Conservation (phyloP, 2,329 filamentous ascomycete species). For the Pseudogymnoascus sp. region DNA sequence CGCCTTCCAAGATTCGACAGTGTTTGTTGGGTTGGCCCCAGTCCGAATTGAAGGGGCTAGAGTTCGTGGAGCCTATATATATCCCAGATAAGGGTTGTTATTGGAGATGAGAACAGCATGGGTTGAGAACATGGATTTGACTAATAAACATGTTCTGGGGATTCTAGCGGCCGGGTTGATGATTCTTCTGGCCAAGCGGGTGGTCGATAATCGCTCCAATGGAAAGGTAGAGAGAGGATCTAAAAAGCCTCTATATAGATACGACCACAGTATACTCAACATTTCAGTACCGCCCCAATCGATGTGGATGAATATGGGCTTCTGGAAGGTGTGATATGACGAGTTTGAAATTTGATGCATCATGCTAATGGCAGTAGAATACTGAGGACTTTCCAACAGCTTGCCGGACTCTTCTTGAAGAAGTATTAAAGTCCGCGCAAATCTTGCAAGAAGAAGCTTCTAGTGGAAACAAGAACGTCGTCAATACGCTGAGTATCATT, state of each 20-base stretch:
- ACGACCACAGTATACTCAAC: constrained; percentile 16
- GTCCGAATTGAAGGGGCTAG: neutral
- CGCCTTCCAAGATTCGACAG: neutral
- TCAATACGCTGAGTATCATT: constrained; percentile 12
- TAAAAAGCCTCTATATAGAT: constrained; percentile 13
- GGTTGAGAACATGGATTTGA: constrained; percentile 4
- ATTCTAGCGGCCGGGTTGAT: constrained; percentile 1
- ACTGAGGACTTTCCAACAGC: constrained; percentile 13
- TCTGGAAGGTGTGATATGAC: constrained; percentile 13
- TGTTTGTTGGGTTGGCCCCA: neutral
- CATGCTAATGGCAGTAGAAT: constrained; percentile 11
- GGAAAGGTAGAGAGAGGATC: neutral
- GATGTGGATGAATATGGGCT: constrained; percentile 18
- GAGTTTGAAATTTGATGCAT: neutral
- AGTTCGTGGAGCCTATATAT: neutral
- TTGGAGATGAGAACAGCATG: constrained; percentile 1
- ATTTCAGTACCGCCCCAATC: constrained; percentile 11
- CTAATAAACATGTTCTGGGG: constrained; percentile 10
- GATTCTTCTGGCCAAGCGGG: constrained; percentile 8
- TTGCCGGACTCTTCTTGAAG: constrained; percentile 14
- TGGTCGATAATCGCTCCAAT: constrained; percentile 4
- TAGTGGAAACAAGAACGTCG: neutral
- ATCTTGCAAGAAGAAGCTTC: constrained; percentile 8
- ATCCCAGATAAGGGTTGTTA: neutral
- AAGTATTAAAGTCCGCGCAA: constrained; percentile 12